Evolutionary conservation across 768 basidiomycete species (phyloP), one percentile per base, ranked within the genome.

Genomic region (Pleurotus cornucopiae): DNA sequence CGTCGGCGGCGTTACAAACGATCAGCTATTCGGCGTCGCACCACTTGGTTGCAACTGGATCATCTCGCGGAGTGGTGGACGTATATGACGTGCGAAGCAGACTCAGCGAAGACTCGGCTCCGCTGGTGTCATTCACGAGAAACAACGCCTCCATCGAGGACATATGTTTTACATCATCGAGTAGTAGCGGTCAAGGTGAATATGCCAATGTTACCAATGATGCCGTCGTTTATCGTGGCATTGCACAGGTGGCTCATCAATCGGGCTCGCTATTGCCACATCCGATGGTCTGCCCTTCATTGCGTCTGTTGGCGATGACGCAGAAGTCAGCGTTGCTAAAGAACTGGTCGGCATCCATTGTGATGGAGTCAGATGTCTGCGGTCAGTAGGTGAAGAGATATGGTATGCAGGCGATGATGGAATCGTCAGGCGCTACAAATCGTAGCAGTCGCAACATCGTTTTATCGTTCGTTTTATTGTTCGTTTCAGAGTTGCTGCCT

Each of bases 331-430:
- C 11, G 72, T 72, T 11, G 14, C 51, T 7, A 53, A 53, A 21
- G 87, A 89, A 61, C 68, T 86, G 3, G 73, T 81, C 0, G 86
- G 85, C 1, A 72, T 73, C 25, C 83, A 88, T 55, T 85, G 85
- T 61, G 85, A 88, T 64, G 73, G 80, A 6, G 78, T 84, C 25
- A 69, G 81, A 39, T 66, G 69, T 44, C 67, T 84, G 5, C 64
- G 70, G 37, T 63, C 65, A 5, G 49, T 56, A 6, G 54, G 54
- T 18, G 58, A 56, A n/a, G 64, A 66, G 26, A 64, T 84, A 3
- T 85, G 84, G 84, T 79, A 71, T 55, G 82, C 82, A 6, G 78
- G 81, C 44, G 84, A 88, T 60, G 86, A 88, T 69, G 84, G 82
- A 0, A 63, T 85, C 37, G 82, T 87, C 0, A 71, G 84, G 58